Evolutionary conservation across 2,329 filamentous ascomycete species (phyloP).

Genomic region (Penicillium sp.): DNA sequence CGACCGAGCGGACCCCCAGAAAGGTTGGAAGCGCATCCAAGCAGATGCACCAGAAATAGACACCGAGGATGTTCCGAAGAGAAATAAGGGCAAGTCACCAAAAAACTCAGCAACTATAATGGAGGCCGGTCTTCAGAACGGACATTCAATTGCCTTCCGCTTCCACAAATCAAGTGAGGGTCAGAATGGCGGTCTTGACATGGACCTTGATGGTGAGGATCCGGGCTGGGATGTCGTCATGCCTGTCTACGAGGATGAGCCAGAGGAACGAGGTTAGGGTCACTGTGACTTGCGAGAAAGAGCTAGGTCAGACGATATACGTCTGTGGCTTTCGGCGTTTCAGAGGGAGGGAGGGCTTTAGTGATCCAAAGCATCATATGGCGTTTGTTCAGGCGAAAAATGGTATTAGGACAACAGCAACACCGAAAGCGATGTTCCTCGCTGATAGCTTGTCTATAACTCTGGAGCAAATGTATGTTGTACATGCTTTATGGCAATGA

Average conservation of each 20-base stretch:
- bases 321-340: neutral
- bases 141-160: slow-evolving; percentile 30
- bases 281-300: neutral
- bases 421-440: neutral
- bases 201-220: slow-evolving; percentile 26
- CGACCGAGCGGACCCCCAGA: slow-evolving; percentile 42
- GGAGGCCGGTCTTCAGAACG: slow-evolving; percentile 24
- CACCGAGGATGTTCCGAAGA: neutral
- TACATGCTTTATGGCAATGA: neutral
- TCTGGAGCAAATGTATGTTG: neutral
- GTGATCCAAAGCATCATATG: neutral
- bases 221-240: slow-evolving; percentile 33
- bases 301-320: neutral
- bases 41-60: slow-evolving; percentile 14
- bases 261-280: slow-evolving; percentile 14
- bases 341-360: neutral
- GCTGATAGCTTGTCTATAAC: neutral
- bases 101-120: slow-evolving; percentile 19
- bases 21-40: slow-evolving; percentile 43
- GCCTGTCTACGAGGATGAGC: slow-evolving; percentile 29
- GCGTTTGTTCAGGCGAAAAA: neutral
- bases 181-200: slow-evolving; percentile 16
- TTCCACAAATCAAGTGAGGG: slow-evolving; percentile 22
- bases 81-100: slow-evolving; percentile 1
- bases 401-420: neutral